Evolutionary conservation across 495 filamentous ascomycete species (phyloP).

Genomic region (Lophiotrema nucula): DNA sequence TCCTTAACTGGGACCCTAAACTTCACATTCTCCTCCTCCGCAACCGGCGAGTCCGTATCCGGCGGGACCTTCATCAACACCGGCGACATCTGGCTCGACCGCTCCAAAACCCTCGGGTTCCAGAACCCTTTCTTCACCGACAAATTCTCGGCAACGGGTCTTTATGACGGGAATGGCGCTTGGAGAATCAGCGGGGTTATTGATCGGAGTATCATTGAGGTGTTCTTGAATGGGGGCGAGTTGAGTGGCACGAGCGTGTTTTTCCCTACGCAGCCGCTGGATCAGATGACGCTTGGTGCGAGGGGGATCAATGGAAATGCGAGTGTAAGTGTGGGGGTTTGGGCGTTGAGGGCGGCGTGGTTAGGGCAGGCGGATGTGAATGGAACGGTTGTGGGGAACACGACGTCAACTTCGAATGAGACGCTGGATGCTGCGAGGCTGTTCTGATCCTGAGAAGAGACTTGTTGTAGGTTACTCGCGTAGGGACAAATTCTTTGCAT

Average conservation of each 20-base stretch:
- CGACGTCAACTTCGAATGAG: background rate
- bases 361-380: slow-evolving; percentile 1
- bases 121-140: slow-evolving; percentile 52
- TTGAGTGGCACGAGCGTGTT: slow-evolving; percentile 48
- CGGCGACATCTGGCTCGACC: slow-evolving; percentile 50
- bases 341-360: slow-evolving; percentile 18
- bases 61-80: slow-evolving; percentile 48
- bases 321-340: slow-evolving; percentile 44
- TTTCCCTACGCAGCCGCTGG: slow-evolving; percentile 45
- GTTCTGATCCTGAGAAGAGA: no score
- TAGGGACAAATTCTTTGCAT: no score
- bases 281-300: slow-evolving; percentile 43
- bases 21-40: slow-evolving; percentile 52
- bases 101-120: slow-evolving; percentile 46
- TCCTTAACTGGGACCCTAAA: slow-evolving; percentile 46
- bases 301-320: slow-evolving; percentile 42
- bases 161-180: slow-evolving; percentile 39
- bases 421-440: no score
- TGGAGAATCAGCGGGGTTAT: slow-evolving; percentile 47
- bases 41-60: slow-evolving; percentile 47
- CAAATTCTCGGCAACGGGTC: slow-evolving; percentile 45
- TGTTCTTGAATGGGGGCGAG: slow-evolving; percentile 49
- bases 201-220: slow-evolving; percentile 53
- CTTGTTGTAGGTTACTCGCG: no score
- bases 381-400: slow-evolving; percentile 7